Percentiles rank a stretch among this genome's conserved stretches.
phyloP scores from a whole-genome alignment of 164 flowering plant genomes.

The Stephania cephalantha region DNA sequence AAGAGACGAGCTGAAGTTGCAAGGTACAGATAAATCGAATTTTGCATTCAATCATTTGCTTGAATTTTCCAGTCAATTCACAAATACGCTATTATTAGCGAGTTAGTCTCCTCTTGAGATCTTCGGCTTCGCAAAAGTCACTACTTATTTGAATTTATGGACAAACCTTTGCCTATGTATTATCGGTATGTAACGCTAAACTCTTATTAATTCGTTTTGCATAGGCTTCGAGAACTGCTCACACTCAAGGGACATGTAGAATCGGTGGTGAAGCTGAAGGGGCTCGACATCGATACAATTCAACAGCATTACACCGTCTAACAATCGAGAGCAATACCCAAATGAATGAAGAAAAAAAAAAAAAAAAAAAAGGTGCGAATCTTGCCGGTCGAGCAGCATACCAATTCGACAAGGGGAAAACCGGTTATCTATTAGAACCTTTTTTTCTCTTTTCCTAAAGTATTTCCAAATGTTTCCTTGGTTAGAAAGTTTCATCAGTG shows the following conservation, averaged over 20 bases:
- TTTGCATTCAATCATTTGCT: background rate
- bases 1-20: slow-evolving; percentile 95
- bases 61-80: background rate
- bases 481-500: slow-evolving; percentile 7
- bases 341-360: too few relatives aligned
- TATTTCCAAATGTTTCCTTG: slow-evolving; percentile 14
- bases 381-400: background rate
- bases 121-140: background rate
- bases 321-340: background rate
- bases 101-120: background rate
- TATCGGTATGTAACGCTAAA: background rate
- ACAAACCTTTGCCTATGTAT: background rate
- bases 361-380: background rate
- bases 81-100: background rate
- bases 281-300: slow-evolving; percentile 63
- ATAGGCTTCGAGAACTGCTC: slow-evolving; percentile 64
- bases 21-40: slow-evolving; percentile 41
- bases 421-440: slow-evolving; percentile 5
- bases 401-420: background rate
- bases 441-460: slow-evolving; percentile 5
- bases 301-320: slow-evolving; percentile 74
- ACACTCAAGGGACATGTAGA: slow-evolving; percentile 79
- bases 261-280: slow-evolving; percentile 72
- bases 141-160: too few relatives aligned
- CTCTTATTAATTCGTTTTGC: background rate